Evolutionary conservation across 495 filamentous ascomycete genomes (phyloP), one percentile per base, ranked within the genome.

Genomic region (Neurospora sp.): DNA sequence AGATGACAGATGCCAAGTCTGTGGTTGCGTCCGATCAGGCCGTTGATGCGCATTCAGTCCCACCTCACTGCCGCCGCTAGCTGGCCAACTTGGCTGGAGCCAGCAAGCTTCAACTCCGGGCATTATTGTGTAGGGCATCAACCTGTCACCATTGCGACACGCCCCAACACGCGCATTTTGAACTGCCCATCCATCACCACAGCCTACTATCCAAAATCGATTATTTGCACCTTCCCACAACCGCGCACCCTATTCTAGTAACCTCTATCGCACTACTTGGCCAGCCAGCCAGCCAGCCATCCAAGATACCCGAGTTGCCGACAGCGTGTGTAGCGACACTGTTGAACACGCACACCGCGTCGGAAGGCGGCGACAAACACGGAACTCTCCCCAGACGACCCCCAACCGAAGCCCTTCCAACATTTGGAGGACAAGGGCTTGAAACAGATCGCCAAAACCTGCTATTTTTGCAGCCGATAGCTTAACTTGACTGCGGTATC

Each of bases 401-500:
- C 48, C 48, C 48, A 61, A 31, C 27, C 0, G 27, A 31, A 31
- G 48, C 48, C 11, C 9, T 31, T 61, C 53, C 53, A 65, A 27
- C 53, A 61, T 16, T 31, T 31, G 53, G 53, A 12, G 31, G 27
- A 35, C 27, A 31, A 35, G 27, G 53, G 53, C 53, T 37, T 65
- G 27, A 65, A 65, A 16, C 27, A 65, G 53, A 65, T 65, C 53
- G 53, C 53, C 53, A 65, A 65, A 65, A 65, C 53, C 53, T 65
- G 53, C 53, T 65, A 35, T 65, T 65, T 35, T 65, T 65, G 53
- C 53, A 37, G 53, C 53, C 53, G 22, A 35, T 61, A 65, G 22
- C 14, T 27, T 37, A 35, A 14, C 53, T 65, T 31, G 38, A 73
- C 22, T 27, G 39, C 68, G 20, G 41, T 68, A 74, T 74, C 73